Evolutionary conservation across 2,329 filamentous ascomycete species (phyloP).

Genomic region (Aspergillus pseudoterreus): DNA sequence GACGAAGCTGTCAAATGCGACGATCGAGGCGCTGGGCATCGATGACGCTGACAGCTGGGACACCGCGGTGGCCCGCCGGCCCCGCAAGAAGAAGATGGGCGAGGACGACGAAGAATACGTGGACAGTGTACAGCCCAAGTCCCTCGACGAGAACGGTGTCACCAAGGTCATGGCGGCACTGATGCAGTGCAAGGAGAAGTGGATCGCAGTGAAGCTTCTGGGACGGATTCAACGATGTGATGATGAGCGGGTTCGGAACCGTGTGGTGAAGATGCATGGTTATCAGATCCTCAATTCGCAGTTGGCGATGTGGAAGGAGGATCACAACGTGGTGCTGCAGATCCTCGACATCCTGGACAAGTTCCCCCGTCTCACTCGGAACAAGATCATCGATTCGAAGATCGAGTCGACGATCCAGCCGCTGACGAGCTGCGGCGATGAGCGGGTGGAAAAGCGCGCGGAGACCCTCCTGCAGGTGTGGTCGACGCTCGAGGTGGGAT

Average conservation of each 20-base stretch:
- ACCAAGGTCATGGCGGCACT: slow-evolving; percentile 94
- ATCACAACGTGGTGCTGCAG: slow-evolving; percentile 84
- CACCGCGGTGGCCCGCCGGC: slow-evolving; percentile 81
- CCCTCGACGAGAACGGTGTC: slow-evolving; percentile 75
- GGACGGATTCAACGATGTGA: slow-evolving; percentile 81
- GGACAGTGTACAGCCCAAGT: slow-evolving; percentile 77
- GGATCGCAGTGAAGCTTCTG: slow-evolving; percentile 95
- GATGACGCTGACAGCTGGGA: slow-evolving; percentile 92
- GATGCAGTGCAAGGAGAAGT: slow-evolving; percentile 98
- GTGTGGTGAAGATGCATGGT: slow-evolving; percentile 92
- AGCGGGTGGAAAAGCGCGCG: slow-evolving; percentile 70
- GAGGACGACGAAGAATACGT: slow-evolving; percentile 96
- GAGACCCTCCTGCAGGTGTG: slow-evolving; percentile 73
- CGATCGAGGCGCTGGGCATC: slow-evolving; percentile 92
- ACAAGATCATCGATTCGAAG: slow-evolving; percentile 95
- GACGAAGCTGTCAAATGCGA: slow-evolving; percentile 83
- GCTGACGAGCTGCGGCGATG: slow-evolving; percentile 65
- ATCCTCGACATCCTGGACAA: slow-evolving; percentile 84
- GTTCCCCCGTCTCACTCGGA: slow-evolving; percentile 85
- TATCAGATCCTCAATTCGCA: slow-evolving; percentile 92
- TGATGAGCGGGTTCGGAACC: slow-evolving; percentile 80
- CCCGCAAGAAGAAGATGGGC: slow-evolving; percentile 83
- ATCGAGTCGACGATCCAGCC: slow-evolving; percentile 78
- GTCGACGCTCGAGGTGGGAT: slow-evolving; percentile 85
- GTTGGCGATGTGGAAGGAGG: slow-evolving; percentile 79